Evolutionary conservation across 495 filamentous ascomycete genomes (phyloP), one percentile per base, ranked within the genome.

Genomic region (Aspergillus saccharolyticus): DNA sequence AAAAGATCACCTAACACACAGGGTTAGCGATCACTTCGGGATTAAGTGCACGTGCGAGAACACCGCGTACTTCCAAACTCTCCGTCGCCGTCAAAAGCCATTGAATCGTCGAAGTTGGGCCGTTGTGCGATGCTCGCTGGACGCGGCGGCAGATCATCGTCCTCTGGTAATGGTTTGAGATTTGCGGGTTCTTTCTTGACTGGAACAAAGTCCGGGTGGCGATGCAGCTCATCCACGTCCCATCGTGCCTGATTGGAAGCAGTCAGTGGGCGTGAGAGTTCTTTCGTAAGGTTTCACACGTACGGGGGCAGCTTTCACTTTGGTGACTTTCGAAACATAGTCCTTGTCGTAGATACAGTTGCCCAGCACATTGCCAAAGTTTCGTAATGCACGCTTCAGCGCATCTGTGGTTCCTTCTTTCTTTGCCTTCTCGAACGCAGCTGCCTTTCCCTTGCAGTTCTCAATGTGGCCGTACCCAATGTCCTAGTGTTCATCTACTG

Each of bases 301-400:
- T 75, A 82, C 80, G 16, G 84, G 83, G 33, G 70, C 73, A 22
- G 81, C 79, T 74, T 90, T 96, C 49, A 97, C 72, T 73, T 89
- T 95, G 5, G 84, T 86, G 12, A 97, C 87, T 67, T 89, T 90
- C 39, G 81, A 72, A 56, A 97, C 73, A 70, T 96, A 98, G 46
- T 93, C 84, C 66, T 96, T 97, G 69, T 98, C 94, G 75, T 97
- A 96, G 54, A 98, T 83, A 74, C 94, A 98, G 70, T 97, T 97
- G 17, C 94, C 94, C 56, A 98, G 79, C 15, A 97, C 86, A 65
- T 98, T 98, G 44, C 94, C 94, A 72, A 98, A 98, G 57, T 86
- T 96, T 22, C 92, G 82, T 60, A 98, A 69, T 10, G 95, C 83
- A 55, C 94, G 82, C 72, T 98, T 98, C 59, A 97, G 71, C 0